These are phyloP conservation scores for Apophysomyces sp. DNA, from an alignment of 371 early-diverging fungal genomes.

Conservation along the genomic window DNA sequence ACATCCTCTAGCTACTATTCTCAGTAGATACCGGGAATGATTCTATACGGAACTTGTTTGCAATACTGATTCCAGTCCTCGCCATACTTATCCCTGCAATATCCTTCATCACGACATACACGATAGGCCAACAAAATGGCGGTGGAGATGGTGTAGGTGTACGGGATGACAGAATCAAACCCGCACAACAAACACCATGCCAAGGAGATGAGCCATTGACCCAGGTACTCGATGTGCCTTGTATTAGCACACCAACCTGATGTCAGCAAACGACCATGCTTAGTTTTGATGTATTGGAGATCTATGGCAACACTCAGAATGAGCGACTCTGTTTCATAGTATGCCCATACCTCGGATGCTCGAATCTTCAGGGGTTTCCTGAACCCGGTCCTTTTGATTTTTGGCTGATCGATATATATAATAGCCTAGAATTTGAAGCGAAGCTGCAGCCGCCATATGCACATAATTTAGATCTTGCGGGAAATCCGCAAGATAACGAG, in stretches of 20 bases:
- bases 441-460: constrained; percentile 46
- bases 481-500: constrained; percentile 77
- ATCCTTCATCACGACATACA: constrained; percentile 83
- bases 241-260: constrained; percentile 94
- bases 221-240: constrained; percentile 91
- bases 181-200: constrained; percentile 83
- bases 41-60: constrained; percentile 77
- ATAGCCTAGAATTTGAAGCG: constrained; percentile 66
- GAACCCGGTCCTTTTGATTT: constrained; percentile 84
- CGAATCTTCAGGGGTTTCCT: constrained; percentile 71
- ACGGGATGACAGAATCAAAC: constrained; percentile 73
- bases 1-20: not conserved
- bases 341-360: constrained; percentile 61
- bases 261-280: constrained; percentile 77
- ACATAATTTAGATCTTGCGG: constrained; percentile 55
- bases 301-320: constrained; percentile 28
- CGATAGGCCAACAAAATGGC: constrained; percentile 86
- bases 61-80: constrained; percentile 91
- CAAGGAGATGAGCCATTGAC: constrained; percentile 86
- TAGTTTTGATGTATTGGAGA: constrained; percentile 80
- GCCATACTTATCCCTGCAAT: constrained; percentile 90
- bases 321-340: not conserved
- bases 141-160: constrained; percentile 92
- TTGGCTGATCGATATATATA: constrained; percentile 88
- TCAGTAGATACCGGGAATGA: constrained; percentile 71